phyloP scores from a whole-genome alignment of 179 eudicot genomes.

The Silene vulgaris region DNA sequence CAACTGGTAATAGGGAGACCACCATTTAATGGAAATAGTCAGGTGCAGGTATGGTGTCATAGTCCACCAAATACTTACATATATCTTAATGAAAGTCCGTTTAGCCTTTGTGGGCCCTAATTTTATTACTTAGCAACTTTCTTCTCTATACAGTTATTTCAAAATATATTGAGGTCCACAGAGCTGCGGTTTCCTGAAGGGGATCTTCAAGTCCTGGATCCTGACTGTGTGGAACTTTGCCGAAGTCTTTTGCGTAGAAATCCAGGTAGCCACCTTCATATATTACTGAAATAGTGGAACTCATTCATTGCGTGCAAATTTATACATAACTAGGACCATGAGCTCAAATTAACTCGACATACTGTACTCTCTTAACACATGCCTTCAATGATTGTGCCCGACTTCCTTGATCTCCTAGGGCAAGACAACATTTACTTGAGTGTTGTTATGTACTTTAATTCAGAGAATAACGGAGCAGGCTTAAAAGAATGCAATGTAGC shows the following conservation, averaged over 20 bases:
- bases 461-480: background rate
- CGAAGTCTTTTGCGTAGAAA: slow-evolving; percentile 45
- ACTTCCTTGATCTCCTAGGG: background rate
- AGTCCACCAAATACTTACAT: background rate
- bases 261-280: slow-evolving; percentile 43
- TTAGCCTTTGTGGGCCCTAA: background rate
- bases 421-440: too few species aligned
- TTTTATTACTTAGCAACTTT: slow-evolving; percentile 5
- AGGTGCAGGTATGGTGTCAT: slow-evolving; percentile 31
- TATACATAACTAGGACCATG: background rate
- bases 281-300: slow-evolving; percentile 9
- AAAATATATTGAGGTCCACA: slow-evolving; percentile 38
- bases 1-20: slow-evolving; percentile 51
- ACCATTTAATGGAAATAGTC: slow-evolving; percentile 45
- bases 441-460: background rate
- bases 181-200: slow-evolving; percentile 46
- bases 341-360: background rate
- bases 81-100: background rate
- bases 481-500: background rate
- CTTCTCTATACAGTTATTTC: slow-evolving; percentile 38
- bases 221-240: slow-evolving; percentile 47
- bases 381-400: background rate
- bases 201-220: slow-evolving; percentile 36
- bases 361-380: background rate
- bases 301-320: slow-evolving; percentile 2